phyloP scores from a whole-genome alignment of 73 alveolate species.

The Tetrahymena thermophila region DNA sequence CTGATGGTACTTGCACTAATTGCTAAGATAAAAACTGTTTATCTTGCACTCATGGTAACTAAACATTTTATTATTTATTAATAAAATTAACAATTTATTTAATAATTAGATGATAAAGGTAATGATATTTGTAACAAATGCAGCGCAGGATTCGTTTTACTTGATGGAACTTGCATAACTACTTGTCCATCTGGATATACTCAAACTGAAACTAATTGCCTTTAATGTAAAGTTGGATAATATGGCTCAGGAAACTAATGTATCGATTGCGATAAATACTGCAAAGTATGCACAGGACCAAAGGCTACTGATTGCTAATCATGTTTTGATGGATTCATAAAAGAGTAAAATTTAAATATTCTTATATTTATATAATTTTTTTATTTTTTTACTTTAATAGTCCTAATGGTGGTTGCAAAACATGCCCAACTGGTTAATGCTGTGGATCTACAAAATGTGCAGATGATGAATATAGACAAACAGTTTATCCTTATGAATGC shows the following conservation, averaged over 20 bases:
- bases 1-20: not conserved
- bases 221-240: not conserved
- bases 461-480: not conserved
- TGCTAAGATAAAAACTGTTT: not conserved
- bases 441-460: not conserved
- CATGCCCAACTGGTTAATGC: not conserved
- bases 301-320: not conserved
- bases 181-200: not conserved
- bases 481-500: not conserved
- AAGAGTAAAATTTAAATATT: not conserved
- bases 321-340: not conserved
- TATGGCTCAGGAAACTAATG: not conserved
- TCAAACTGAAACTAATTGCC: not conserved
- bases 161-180: not conserved
- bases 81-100: not conserved
- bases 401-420: not conserved
- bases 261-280: not conserved
- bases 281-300: not conserved
- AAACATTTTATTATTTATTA: not conserved
- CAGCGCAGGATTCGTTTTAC: not conserved
- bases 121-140: not conserved
- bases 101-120: not conserved
- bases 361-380: not conserved
- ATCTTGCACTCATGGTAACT: not conserved
- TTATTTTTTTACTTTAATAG: not conserved